phyloP scores from a whole-genome alignment of 2,329 filamentous ascomycete species.

The Fragosphaeria purpurea region DNA sequence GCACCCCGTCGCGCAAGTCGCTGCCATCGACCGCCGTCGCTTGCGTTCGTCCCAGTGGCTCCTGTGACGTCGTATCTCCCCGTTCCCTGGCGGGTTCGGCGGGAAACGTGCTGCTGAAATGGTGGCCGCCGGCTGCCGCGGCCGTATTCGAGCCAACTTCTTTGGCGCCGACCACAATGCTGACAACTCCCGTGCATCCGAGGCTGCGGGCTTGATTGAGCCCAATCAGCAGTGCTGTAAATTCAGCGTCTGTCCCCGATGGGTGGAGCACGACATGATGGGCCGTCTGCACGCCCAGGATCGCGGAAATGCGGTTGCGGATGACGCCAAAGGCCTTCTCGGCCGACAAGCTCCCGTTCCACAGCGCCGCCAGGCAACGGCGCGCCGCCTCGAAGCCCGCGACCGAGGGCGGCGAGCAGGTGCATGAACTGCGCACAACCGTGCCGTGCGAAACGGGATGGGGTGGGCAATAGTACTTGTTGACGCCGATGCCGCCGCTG shows the following conservation, averaged over 20 bases:
- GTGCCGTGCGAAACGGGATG: not conserved
- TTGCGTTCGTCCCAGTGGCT: too few relatives aligned
- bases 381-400: constrained; percentile 3
- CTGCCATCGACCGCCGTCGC: not conserved
- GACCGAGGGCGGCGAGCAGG: constrained; percentile 5
- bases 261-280: constrained; percentile 6
- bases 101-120: constrained; percentile 5
- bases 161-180: constrained; percentile 4
- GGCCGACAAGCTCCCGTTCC: not conserved
- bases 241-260: constrained; percentile 7
- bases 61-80: too few relatives aligned
- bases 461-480: constrained; percentile 6
- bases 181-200: constrained; percentile 1
- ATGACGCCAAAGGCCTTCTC: constrained; percentile 1
- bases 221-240: constrained; percentile 4
- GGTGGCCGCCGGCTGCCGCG: constrained; percentile 1
- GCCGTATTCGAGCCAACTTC: constrained; percentile 9
- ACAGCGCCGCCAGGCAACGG: not conserved
- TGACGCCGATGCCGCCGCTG: not conserved
- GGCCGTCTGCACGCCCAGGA: not conserved
- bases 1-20: not conserved
- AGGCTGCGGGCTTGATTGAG: not conserved
- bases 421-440: constrained; percentile 5
- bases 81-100: not conserved
- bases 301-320: not conserved